Percentiles rank a stretch among this genome's conserved stretches.
These are phyloP conservation scores for Argentina anserina DNA, from an alignment of 306 rosid species.

Conservation along the genomic window DNA sequence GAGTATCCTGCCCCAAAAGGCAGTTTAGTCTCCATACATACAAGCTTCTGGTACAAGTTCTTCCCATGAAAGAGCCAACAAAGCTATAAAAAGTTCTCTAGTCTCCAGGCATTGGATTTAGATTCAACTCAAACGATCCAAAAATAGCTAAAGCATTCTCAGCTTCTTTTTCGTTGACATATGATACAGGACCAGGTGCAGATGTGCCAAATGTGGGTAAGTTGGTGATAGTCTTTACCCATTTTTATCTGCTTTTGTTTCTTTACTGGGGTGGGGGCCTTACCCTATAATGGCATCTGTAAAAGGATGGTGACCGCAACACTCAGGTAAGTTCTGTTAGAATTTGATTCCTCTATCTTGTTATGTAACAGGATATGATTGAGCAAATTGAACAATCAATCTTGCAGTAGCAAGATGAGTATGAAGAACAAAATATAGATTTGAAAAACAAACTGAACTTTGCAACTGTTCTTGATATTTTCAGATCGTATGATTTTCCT, in stretches of 20 bases:
- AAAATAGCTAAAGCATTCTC: slow-evolving; percentile 34
- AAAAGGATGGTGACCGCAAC: slow-evolving; percentile 36
- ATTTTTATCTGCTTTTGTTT: slow-evolving; percentile 32
- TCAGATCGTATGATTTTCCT: no score
- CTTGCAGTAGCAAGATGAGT: no score
- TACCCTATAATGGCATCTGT: slow-evolving; percentile 36
- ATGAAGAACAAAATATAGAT: no score
- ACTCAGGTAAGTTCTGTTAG: slow-evolving; percentile 30
- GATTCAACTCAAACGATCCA: slow-evolving; percentile 37
- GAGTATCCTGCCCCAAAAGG: slow-evolving; percentile 22
- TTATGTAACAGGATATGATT: no score
- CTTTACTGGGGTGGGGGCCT: no score
- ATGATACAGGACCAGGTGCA: slow-evolving; percentile 35
- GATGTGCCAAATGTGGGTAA: slow-evolving; percentile 30
- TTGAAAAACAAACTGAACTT: no score
- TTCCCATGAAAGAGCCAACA: slow-evolving; percentile 33
- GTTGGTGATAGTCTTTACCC: slow-evolving; percentile 36
- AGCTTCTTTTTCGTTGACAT: slow-evolving; percentile 38
- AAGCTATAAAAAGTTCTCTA: slow-evolving; percentile 28
- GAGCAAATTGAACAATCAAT: no score
- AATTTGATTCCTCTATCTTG: no score
- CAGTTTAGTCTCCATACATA: no score
- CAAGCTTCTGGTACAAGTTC: slow-evolving; percentile 36
- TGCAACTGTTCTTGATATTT: no score
- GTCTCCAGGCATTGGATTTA: slow-evolving; percentile 35